phyloP scores from a whole-genome alignment of 345 rosid species.

The Camelina laxa region DNA sequence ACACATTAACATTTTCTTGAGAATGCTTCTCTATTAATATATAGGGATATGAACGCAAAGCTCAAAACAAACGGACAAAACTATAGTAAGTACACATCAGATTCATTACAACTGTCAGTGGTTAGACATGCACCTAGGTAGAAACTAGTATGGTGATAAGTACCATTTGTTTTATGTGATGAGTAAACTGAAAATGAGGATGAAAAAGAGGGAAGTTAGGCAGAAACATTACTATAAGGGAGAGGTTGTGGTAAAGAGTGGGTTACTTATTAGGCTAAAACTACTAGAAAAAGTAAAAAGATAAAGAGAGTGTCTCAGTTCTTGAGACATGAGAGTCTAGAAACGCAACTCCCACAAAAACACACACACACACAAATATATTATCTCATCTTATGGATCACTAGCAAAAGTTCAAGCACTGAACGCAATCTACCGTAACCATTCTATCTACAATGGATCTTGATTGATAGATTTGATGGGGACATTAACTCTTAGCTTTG shows the following conservation, averaged over 20 bases:
- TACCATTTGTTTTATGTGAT: background rate
- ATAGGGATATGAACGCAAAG: conserved; percentile 2
- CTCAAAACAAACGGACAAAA: background rate
- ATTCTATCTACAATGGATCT: conserved; percentile 18
- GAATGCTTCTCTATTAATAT: no score
- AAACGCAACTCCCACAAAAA: conserved; percentile 38
- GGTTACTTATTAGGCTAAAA: conserved; percentile 41
- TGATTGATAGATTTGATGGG: conserved; percentile 7
- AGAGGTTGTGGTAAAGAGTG: conserved; percentile 11
- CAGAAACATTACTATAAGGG: conserved; percentile 36
- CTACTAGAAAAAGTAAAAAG: conserved; percentile 27
- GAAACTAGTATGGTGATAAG: background rate
- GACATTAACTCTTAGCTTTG: conserved; percentile 10
- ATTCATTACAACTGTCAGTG: background rate
- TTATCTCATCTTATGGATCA: conserved; percentile 5
- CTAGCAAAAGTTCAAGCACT: conserved; percentile 12
- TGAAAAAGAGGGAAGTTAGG: conserved; percentile 38
- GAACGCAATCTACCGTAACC: conserved; percentile 27
- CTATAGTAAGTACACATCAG: background rate
- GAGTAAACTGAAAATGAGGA: conserved; percentile 19
- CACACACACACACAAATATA: conserved; percentile 6
- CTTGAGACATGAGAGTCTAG: conserved; percentile 33
- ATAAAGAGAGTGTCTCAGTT: conserved; percentile 32
- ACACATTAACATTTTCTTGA: no score
- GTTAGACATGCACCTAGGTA: conserved; percentile 11